phyloP scores from a whole-genome alignment of 169 alveolate genomes.

The Plasmodium sp. region DNA sequence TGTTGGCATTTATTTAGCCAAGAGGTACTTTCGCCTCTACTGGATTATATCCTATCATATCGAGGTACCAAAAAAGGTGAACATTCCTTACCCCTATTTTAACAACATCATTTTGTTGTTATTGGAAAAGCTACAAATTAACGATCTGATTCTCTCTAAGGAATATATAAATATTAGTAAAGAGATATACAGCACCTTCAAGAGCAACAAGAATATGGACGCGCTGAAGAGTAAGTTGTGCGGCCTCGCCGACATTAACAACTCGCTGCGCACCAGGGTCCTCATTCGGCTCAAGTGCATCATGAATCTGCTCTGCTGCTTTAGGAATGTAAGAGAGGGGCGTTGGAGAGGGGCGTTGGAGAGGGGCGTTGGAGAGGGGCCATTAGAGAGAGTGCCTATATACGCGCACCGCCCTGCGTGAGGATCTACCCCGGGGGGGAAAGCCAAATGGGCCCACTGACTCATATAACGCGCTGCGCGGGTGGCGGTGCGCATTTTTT shows the following conservation, averaged over 20 bases:
- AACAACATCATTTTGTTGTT: slow-evolving; percentile 57
- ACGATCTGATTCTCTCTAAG: slow-evolving; percentile 44
- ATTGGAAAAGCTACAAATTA: slow-evolving; percentile 64
- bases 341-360: background rate
- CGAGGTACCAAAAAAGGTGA: slow-evolving; percentile 61
- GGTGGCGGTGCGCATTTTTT: background rate
- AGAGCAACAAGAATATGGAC: slow-evolving; percentile 36
- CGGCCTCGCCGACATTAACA: slow-evolving; percentile 10
- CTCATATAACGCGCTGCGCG: background rate
- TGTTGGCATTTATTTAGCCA: slow-evolving; percentile 52
- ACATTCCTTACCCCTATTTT: slow-evolving; percentile 50
- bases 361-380: background rate
- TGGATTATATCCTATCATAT: slow-evolving; percentile 68
- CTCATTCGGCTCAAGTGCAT: slow-evolving; percentile 44
- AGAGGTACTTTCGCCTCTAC: slow-evolving; percentile 65
- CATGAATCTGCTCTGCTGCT: slow-evolving; percentile 42
- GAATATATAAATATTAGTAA: slow-evolving; percentile 61
- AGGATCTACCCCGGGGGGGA: background rate
- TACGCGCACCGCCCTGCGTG: background rate
- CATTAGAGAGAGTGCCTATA: background rate
- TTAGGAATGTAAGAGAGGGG: slow-evolving; percentile 47
- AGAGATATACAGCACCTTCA: slow-evolving; percentile 20
- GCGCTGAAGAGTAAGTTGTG: slow-evolving; percentile 17
- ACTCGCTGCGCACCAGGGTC: slow-evolving; percentile 1
- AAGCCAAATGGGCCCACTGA: background rate